Conservation (phyloP, 352 stramenopile genomes). For the Globisporangium sylvaticum region DNA sequence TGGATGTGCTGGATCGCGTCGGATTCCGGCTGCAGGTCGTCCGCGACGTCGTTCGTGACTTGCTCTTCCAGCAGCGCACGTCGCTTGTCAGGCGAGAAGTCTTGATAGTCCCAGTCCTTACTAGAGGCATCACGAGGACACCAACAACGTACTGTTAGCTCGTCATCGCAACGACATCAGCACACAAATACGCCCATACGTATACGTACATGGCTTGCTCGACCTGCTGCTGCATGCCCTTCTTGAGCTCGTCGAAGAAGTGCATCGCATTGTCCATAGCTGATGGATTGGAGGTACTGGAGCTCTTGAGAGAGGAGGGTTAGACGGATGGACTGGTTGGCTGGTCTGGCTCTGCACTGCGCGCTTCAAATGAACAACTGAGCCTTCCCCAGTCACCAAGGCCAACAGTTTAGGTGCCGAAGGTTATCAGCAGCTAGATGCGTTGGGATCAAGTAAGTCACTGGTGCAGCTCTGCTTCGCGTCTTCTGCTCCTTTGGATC, state of each 20-base stretch:
- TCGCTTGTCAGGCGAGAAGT: slow-evolving; percentile 65
- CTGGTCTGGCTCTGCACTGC: neutral
- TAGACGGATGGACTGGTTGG: neutral
- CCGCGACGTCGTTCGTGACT: slow-evolving; percentile 30
- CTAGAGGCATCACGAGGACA: slow-evolving; percentile 15
- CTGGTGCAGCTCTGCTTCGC: neutral
- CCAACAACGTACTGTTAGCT: neutral
- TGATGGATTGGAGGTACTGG: neutral
- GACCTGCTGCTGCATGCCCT: slow-evolving; percentile 39
- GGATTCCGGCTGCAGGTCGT: slow-evolving; percentile 32
- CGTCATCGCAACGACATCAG: neutral
- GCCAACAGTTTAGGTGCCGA: too few species aligned
- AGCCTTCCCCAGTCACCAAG: neutral
- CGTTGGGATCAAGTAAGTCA: neutral
- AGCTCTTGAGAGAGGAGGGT: too few species aligned
- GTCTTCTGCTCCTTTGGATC: neutral
- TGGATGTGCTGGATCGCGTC: slow-evolving; percentile 33
- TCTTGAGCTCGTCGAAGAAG: slow-evolving; percentile 43
- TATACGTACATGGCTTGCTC: slow-evolving; percentile 45
- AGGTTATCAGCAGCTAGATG: too few species aligned
- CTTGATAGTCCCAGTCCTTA: slow-evolving; percentile 71
- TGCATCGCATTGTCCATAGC: slow-evolving; percentile 28
- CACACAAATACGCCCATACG: too few species aligned
- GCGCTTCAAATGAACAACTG: neutral
- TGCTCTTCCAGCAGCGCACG: slow-evolving; percentile 53